Evolutionary conservation across 169 alveolate species (phyloP).

Genomic region (Eimeria sp.): DNA sequence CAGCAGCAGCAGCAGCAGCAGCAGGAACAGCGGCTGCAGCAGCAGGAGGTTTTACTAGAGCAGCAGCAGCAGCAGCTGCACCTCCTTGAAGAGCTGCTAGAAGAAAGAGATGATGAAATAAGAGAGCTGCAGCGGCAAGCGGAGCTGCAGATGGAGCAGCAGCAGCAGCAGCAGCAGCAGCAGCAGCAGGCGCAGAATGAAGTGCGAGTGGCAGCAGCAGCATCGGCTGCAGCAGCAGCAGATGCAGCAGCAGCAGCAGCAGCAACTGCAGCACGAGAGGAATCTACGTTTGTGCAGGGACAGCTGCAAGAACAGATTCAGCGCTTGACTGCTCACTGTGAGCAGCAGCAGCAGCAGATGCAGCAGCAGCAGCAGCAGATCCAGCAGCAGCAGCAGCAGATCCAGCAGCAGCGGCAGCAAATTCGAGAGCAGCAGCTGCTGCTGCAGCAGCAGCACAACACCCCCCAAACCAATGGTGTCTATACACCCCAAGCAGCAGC

Average conservation of each 20-base stretch:
- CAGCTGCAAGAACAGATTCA: background rate
- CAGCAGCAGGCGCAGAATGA: slow-evolving; percentile 22
- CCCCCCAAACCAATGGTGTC: slow-evolving; percentile 33
- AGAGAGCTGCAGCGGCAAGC: slow-evolving; percentile 47
- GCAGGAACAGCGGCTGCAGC: background rate
- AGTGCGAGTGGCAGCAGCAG: background rate
- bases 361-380: slow-evolving; percentile 53
- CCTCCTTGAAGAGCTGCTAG: slow-evolving; percentile 11
- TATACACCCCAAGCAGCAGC: background rate
- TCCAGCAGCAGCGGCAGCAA: slow-evolving; percentile 35
- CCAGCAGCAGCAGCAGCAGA: slow-evolving; percentile 31
- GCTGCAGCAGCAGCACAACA: background rate
- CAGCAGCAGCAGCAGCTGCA: slow-evolving; percentile 56
- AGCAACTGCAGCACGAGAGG: slow-evolving; percentile 22
- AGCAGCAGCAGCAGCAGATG: slow-evolving; percentile 43
- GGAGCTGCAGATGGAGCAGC: slow-evolving; percentile 27
- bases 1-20: slow-evolving; percentile 32
- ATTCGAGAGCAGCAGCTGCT: slow-evolving; percentile 39
- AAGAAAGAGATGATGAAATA: slow-evolving; percentile 25
- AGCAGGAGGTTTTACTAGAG: background rate
- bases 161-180: slow-evolving; percentile 46
- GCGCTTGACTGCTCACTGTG: background rate
- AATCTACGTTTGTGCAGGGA: background rate
- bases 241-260: slow-evolving; percentile 35
- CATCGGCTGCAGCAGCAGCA: background rate